A percentile compares a stretch with the other conserved stretches of the same genome.
phyloP scores from a whole-genome alignment of 2,329 filamentous ascomycete species.

The Penicillium fuscoglaucum region DNA sequence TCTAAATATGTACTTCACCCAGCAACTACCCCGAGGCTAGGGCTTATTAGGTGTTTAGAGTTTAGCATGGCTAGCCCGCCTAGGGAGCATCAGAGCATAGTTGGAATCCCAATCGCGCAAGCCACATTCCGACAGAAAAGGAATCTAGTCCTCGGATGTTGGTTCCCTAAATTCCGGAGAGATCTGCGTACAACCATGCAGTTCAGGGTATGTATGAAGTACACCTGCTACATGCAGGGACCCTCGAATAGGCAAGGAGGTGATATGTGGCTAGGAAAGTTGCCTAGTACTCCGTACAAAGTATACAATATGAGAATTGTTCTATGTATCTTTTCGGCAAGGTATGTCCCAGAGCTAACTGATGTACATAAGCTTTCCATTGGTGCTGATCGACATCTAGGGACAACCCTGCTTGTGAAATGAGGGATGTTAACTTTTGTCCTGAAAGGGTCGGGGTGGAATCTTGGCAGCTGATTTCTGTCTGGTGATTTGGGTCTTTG shows the following conservation, averaged over 20 bases:
- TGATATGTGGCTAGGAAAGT: neutral
- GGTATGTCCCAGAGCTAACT: constrained; percentile 3
- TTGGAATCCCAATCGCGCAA: constrained; percentile 19
- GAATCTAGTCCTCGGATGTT: constrained; percentile 5
- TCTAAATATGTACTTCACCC: neutral
- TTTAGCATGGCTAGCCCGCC: constrained; percentile 5
- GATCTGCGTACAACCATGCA: constrained; percentile 12
- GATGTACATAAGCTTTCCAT: constrained; percentile 1
- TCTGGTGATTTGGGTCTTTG: neutral
- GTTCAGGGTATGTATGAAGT: constrained; percentile 4
- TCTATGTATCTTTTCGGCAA: neutral
- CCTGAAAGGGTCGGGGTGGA: neutral
- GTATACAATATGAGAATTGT: neutral
- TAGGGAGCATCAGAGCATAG: constrained; percentile 15
- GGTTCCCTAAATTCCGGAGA: constrained; percentile 8
- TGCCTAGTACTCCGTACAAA: neutral
- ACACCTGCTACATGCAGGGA: constrained; percentile 9
- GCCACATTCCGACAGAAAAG: constrained; percentile 16
- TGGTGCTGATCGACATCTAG: neutral
- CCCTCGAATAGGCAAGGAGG: constrained; percentile 9
- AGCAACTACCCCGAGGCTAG: neutral
- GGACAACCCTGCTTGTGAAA: neutral
- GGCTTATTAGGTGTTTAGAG: neutral
- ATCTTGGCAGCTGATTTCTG: constrained; percentile 2
- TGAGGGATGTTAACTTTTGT: neutral